A percentile compares a stretch with the other conserved stretches of the same genome.
Evolutionary conservation across 495 filamentous ascomycete species (phyloP).

Genomic region (Podospora anserina): DNA sequence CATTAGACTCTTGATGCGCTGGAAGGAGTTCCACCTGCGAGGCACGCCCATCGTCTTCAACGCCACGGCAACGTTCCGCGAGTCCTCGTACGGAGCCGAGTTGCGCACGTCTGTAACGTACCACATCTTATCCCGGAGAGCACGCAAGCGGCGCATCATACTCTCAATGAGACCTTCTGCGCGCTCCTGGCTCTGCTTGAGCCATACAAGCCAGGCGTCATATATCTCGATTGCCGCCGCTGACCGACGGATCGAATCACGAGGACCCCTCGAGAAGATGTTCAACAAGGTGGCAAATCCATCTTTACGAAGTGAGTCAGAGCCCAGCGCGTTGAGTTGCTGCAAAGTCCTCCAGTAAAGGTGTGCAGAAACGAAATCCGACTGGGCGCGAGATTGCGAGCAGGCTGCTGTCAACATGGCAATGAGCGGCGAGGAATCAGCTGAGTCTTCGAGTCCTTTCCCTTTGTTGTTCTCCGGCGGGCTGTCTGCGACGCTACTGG

Average conservation of each 20-base stretch:
- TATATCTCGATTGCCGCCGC: constrained; percentile 67
- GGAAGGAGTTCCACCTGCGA: constrained; percentile 48
- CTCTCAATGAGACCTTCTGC: constrained; percentile 62
- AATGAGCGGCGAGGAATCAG: constrained; percentile 51
- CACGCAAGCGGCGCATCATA: constrained; percentile 64
- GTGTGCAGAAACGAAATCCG: constrained; percentile 67
- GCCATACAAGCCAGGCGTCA: constrained; percentile 73
- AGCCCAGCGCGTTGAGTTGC: constrained; percentile 59
- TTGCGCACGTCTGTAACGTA: constrained; percentile 95
- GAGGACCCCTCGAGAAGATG: constrained; percentile 65
- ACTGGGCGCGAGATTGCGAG: constrained; percentile 62
- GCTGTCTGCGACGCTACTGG: constrained; percentile 34
- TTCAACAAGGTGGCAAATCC: constrained; percentile 66
- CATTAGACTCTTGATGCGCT: constrained; percentile 53
- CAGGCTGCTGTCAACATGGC: constrained; percentile 67
- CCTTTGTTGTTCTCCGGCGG: constrained; percentile 31
- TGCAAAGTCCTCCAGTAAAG: constrained; percentile 66
- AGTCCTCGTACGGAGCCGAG: constrained; percentile 85
- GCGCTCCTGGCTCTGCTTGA: constrained; percentile 68
- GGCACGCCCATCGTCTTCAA: constrained; percentile 86
- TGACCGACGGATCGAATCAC: constrained; percentile 63
- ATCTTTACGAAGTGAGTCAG: constrained; percentile 59
- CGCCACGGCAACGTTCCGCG: constrained; percentile 78
- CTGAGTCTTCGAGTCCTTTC: constrained; percentile 30
- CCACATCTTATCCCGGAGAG: constrained; percentile 94